Evolutionary conservation across 768 basidiomycete species (phyloP), one percentile per base, ranked within the genome.

Genomic region (Tylopilus intermedius): DNA sequence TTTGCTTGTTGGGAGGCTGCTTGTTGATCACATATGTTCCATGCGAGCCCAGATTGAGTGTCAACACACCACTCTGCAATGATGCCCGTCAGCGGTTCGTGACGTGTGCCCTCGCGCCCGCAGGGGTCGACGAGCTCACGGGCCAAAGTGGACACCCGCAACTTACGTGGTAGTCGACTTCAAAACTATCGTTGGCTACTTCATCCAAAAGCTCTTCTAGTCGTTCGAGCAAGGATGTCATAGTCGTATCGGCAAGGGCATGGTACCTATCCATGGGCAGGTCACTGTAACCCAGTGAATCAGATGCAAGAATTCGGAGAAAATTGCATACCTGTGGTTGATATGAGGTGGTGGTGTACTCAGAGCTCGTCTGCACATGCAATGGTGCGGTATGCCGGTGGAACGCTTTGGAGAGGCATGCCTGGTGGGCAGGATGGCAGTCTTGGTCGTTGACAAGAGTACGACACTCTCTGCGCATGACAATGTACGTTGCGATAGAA

Each of bases 11-110:
- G 6, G 94, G 94, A 10, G 94, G 94, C 66, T 96, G 94, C 75
- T 95, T 96, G 72, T 96, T 96, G 71, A 96, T 86, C 27, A 95
- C 94, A 71, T 95, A 96, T 10, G 89, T 95, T 13, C 91, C 92
- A 50, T 83, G 73, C 38, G 76, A 72, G 29, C 85, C 92, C 14
- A 94, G 75, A 45, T 75, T 76, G 41, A 95, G 79, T 1, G 93
- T 96, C 32, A 96, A 68, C 29, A 96, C 94, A n/a, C 94, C 94
- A 62, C 86, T 84, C 94, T 95, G 67, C 30, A 26, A 54, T 24
- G 40, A 54, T 54, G 26, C 35, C 15, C 50, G 13, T 67, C 11
- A 67, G 53, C 14, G 30, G 18, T 30, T 22, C 18, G 21, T 43
- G 29, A 46, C 8, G 11, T 24, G 9, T 30, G 37, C 26, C 22